A percentile compares a stretch with the other conserved stretches of the same genome.
Conservation (phyloP, 2,329 filamentous ascomycete genomes). For the Colletotrichum eleusines region DNA sequence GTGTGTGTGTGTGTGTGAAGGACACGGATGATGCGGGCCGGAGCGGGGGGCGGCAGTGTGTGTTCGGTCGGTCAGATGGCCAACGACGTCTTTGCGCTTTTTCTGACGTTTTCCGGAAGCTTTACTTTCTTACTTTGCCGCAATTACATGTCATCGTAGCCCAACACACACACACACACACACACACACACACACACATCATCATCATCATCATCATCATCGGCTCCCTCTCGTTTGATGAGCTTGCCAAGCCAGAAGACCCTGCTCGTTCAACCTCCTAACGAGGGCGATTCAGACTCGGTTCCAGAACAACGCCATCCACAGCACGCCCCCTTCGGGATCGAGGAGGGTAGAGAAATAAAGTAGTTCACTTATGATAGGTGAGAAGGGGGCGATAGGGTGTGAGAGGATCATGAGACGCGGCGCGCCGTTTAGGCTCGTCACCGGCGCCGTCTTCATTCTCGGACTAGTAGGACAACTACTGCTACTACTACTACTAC, state of each 20-base stretch:
- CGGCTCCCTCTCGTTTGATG: neutral
- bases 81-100: neutral
- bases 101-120: neutral
- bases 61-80: neutral
- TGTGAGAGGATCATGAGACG: neutral
- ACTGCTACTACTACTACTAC: too few relatives aligned
- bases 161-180: too few relatives aligned
- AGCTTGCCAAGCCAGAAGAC: neutral
- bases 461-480: too few relatives aligned
- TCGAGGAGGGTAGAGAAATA: neutral
- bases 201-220: too few relatives aligned
- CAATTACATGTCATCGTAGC: neutral
- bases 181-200: too few relatives aligned
- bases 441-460: neutral
- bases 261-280: neutral
- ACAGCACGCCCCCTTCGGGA: neutral
- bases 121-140: neutral
- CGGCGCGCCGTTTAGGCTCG: neutral
- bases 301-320: too few relatives aligned
- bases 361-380: too few relatives aligned
- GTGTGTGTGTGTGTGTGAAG: neutral
- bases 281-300: neutral
- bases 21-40: constrained; percentile 1
- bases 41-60: neutral
- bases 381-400: too few relatives aligned